These are phyloP conservation scores for Penicillium sp. DNA, from an alignment of 2,329 filamentous ascomycete species.

Conservation along the genomic window DNA sequence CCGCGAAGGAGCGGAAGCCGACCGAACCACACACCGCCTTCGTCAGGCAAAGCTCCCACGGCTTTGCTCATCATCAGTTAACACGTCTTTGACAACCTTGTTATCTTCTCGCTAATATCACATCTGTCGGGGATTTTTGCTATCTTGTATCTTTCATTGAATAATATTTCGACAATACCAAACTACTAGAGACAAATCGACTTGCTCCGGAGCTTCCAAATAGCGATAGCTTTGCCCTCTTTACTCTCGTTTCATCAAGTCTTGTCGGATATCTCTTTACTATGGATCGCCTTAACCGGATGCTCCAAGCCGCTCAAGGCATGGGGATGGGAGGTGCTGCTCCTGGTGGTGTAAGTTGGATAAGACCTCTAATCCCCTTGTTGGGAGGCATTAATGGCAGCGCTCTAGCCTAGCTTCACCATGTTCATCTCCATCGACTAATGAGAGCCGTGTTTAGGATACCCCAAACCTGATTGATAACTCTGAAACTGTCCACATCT, in stretches of 20 bases:
- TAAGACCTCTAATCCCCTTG: constrained; percentile 8
- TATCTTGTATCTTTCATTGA: background rate
- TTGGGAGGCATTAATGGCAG: constrained; percentile 3
- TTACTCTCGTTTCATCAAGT: constrained; percentile 15
- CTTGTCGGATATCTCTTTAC: constrained; percentile 27
- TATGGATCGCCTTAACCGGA: constrained; percentile 90
- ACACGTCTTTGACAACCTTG: constrained; percentile 10
- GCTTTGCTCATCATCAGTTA: constrained; percentile 5
- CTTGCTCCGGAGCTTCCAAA: constrained; percentile 28
- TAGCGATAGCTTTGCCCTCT: constrained; percentile 28
- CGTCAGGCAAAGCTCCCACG: constrained; percentile 24
- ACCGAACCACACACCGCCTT: constrained; percentile 33
- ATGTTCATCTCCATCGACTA: background rate
- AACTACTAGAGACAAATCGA: constrained; percentile 8
- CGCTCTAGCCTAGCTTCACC: background rate
- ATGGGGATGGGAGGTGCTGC: constrained; percentile 48
- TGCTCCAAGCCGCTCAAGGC: constrained; percentile 72
- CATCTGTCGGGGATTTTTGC: constrained; percentile 1
- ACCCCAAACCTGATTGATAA: constrained; percentile 93
- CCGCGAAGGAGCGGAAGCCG: constrained; percentile 19
- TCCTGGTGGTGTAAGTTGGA: constrained; percentile 41
- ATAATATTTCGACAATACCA: background rate
- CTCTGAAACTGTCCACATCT: constrained; percentile 99
- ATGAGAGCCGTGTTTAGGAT: constrained; percentile 57
- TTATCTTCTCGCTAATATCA: constrained; percentile 4